These are phyloP conservation scores for Scedosporium apiospermum DNA, from an alignment of 2,329 filamentous ascomycete species.

Conservation along the genomic window DNA sequence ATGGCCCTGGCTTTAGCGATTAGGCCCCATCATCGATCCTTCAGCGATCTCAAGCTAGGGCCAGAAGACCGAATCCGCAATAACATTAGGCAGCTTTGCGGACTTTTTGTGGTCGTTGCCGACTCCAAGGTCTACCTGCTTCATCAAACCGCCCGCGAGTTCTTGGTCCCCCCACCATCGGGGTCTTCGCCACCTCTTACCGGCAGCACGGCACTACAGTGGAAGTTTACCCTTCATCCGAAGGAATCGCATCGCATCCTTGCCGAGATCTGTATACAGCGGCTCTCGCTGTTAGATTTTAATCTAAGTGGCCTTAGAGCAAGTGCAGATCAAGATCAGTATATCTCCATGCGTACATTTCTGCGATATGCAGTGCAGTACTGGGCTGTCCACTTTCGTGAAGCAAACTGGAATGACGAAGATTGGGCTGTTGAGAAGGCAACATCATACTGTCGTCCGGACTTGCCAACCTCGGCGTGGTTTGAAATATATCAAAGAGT, in stretches of 20 bases:
- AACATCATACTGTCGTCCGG: background rate
- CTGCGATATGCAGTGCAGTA: slow-evolving; percentile 10
- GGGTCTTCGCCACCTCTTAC: too few species aligned
- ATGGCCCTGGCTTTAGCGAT: slow-evolving; percentile 13
- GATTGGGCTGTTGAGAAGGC: background rate
- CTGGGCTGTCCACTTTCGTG: slow-evolving; percentile 9
- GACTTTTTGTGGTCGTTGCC: slow-evolving; percentile 20
- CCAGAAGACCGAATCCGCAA: slow-evolving; percentile 5
- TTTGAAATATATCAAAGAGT: background rate
- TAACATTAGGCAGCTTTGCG: slow-evolving; percentile 17
- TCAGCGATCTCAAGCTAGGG: background rate
- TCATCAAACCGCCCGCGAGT: slow-evolving; percentile 22
- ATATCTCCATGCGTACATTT: background rate
- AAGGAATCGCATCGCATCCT: background rate
- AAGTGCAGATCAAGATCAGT: background rate
- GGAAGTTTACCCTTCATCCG: slow-evolving; percentile 1
- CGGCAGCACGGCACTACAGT: background rate
- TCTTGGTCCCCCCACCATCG: slow-evolving; percentile 10
- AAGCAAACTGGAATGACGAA: background rate
- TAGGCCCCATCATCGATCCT: background rate
- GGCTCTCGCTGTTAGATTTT: background rate
- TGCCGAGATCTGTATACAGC: background rate
- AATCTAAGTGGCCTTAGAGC: background rate
- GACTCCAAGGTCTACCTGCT: slow-evolving; percentile 16
- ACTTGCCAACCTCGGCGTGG: background rate